These are phyloP conservation scores for Panicum virgatum DNA, from an alignment of 202 grass and related monocot species.

Conservation along the genomic window DNA sequence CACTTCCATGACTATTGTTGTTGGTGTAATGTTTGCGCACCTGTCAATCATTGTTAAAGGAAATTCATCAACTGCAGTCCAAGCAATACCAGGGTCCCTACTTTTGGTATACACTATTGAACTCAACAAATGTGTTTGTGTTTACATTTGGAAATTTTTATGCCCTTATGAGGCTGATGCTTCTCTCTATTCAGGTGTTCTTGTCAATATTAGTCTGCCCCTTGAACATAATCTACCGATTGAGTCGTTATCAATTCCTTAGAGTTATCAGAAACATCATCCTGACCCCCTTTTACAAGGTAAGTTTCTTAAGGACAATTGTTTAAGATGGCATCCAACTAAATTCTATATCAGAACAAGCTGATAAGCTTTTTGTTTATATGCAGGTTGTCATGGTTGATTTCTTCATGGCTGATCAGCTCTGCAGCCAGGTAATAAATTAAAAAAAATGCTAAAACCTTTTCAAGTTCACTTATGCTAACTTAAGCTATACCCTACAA, in stretches of 20 bases:
- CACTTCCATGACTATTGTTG: constrained; percentile 62
- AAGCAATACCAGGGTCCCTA: constrained; percentile 72
- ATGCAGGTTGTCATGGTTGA: constrained; percentile 98
- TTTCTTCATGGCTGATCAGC: constrained; percentile 99
- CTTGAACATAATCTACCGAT: constrained; percentile 66
- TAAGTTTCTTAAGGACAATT: constrained; percentile 36
- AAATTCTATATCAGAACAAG: constrained; percentile 24
- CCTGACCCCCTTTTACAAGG: constrained; percentile 79
- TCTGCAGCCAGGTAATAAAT: constrained; percentile 93
- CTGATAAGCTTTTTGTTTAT: constrained; percentile 1
- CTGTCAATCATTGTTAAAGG: constrained; percentile 57
- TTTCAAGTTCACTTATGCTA: constrained; percentile 15
- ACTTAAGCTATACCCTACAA: not conserved
- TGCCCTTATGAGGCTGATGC: constrained; percentile 15
- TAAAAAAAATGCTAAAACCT: not conserved
- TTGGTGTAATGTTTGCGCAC: constrained; percentile 78
- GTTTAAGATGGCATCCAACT: not conserved
- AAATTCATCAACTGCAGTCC: constrained; percentile 57
- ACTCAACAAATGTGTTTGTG: constrained; percentile 14
- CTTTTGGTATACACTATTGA: constrained; percentile 58
- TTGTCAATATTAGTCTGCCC: constrained; percentile 61
- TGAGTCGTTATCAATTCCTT: constrained; percentile 64
- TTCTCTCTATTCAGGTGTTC: constrained; percentile 58
- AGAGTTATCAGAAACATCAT: constrained; percentile 77
- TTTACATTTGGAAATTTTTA: constrained; percentile 11